Conservation (phyloP, 2,329 filamentous ascomycete genomes). For the Drechslerella stenobrocha region DNA sequence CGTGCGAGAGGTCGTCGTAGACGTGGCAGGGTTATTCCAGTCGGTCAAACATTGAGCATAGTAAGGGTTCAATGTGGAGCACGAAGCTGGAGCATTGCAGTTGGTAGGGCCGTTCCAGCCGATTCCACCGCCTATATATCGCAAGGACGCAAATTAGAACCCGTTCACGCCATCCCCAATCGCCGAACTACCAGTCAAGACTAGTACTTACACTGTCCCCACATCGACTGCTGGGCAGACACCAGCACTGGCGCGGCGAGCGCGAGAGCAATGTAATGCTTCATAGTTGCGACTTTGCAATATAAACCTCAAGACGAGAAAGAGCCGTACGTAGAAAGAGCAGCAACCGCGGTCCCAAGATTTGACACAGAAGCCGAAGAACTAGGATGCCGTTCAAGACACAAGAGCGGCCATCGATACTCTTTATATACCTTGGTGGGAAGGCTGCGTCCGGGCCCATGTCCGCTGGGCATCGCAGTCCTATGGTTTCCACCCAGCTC, state of each 20-base stretch:
- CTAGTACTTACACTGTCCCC: constrained; percentile 43
- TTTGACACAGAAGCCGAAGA: no score
- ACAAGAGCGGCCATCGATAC: constrained; percentile 7
- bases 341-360: no score
- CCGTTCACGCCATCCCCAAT: no score
- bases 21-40: constrained; percentile 11
- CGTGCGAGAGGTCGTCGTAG: constrained; percentile 3
- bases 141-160: neutral
- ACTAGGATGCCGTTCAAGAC: no score
- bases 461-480: constrained; percentile 16
- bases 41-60: constrained; percentile 45
- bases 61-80: constrained; percentile 41
- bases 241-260: constrained; percentile 42
- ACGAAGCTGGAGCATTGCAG: constrained; percentile 14
- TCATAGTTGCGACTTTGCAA: constrained; percentile 11
- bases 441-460: neutral
- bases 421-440: constrained; percentile 35
- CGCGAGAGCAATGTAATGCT: constrained; percentile 33
- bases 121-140: constrained; percentile 37
- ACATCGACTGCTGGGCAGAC: constrained; percentile 35
- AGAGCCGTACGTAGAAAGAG: neutral
- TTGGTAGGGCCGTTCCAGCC: constrained; percentile 32
- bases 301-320: neutral
- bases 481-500: constrained; percentile 12
- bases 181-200: no score